Evolutionary conservation across 768 basidiomycete species (phyloP).

Genomic region (Termitomyces sp.): DNA sequence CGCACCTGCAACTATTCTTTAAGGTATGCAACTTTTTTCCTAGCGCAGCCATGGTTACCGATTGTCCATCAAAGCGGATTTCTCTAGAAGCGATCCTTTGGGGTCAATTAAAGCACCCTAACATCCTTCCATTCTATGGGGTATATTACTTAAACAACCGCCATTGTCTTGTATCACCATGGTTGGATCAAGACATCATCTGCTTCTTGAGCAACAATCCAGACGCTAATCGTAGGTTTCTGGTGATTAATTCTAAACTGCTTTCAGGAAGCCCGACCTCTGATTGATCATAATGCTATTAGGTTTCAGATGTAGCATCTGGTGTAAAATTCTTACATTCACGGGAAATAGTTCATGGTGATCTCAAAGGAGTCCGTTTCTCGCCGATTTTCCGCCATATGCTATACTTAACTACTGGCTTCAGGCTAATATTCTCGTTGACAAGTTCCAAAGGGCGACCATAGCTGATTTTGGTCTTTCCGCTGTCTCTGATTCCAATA

Average conservation of each 20-base stretch:
- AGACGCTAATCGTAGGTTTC: background rate
- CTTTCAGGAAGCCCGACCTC: background rate
- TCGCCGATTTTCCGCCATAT: too few species aligned
- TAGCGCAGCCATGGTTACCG: background rate
- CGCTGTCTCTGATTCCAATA: constrained; percentile 10
- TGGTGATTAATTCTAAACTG: background rate
- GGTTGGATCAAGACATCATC: constrained; percentile 29
- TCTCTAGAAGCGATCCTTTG: constrained; percentile 6
- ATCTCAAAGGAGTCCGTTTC: constrained; percentile 34
- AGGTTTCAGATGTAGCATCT: constrained; percentile 26
- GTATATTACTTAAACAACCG: constrained; percentile 17
- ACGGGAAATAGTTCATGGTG: constrained; percentile 34
- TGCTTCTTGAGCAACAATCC: constrained; percentile 16
- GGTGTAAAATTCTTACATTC: constrained; percentile 28
- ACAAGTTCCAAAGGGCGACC: constrained; percentile 11
- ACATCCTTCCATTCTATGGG: constrained; percentile 30
- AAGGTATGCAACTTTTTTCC: background rate
- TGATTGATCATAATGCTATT: background rate
- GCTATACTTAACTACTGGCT: too few species aligned
- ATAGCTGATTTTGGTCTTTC: constrained; percentile 21
- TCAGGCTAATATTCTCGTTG: constrained; percentile 21
- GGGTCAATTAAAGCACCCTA: constrained; percentile 9
- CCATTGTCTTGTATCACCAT: constrained; percentile 28
- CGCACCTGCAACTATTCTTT: background rate
- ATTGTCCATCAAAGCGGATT: background rate